phyloP scores from a whole-genome alignment of 2,329 filamentous ascomycete genomes.

The Cercospora janseana region DNA sequence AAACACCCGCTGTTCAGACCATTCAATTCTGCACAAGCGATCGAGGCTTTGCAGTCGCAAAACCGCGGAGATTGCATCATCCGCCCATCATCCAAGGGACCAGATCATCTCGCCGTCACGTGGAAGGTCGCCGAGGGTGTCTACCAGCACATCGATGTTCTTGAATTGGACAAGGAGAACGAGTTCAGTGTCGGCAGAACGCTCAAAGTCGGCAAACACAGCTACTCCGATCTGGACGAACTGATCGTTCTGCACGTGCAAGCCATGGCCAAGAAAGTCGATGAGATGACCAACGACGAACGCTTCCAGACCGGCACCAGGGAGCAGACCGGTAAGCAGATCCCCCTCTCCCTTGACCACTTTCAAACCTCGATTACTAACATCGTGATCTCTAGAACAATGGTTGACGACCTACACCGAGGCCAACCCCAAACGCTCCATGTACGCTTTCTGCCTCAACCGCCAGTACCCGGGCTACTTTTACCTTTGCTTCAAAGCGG shows the following conservation, averaged over 20 bases:
- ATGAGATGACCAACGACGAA: constrained; percentile 91
- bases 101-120: constrained; percentile 91
- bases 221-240: constrained; percentile 93
- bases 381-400: constrained; percentile 60
- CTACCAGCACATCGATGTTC: constrained; percentile 96
- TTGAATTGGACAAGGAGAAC: constrained; percentile 95
- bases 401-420: constrained; percentile 96
- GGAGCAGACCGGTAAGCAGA: constrained; percentile 81
- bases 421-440: constrained; percentile 88
- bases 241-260: constrained; percentile 96
- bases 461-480: constrained; percentile 92
- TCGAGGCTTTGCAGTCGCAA: constrained; percentile 87
- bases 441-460: constrained; percentile 95
- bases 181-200: constrained; percentile 90
- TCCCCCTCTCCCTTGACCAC: too few relatives aligned
- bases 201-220: constrained; percentile 83
- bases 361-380: constrained; percentile 8
- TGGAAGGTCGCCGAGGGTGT: constrained; percentile 97
- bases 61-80: constrained; percentile 88
- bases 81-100: constrained; percentile 89
- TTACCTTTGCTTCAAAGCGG: constrained; percentile 93
- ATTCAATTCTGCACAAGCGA: constrained; percentile 87
- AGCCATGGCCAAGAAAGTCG: constrained; percentile 95
- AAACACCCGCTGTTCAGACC: constrained; percentile 95
- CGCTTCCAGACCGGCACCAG: constrained; percentile 84